phyloP scores from a whole-genome alignment of 2,329 filamentous ascomycete genomes.

The Aureobasidium sp. region DNA sequence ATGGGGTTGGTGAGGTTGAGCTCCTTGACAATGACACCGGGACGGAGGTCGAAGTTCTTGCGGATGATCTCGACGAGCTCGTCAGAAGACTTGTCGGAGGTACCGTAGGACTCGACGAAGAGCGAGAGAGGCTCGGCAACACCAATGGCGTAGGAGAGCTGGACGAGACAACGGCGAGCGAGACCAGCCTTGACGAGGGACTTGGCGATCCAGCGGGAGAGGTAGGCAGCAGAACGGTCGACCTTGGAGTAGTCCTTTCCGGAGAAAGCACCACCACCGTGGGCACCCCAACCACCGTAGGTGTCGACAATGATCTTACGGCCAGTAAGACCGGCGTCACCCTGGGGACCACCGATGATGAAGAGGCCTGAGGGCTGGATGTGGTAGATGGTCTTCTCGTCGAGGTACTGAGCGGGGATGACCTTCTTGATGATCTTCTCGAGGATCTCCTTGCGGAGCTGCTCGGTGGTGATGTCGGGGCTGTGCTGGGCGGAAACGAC shows the following conservation, averaged over 20 bases:
- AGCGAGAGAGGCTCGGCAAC: constrained; percentile 96
- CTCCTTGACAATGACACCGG: constrained; percentile 97
- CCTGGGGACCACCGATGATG: constrained; percentile 98
- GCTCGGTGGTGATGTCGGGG: constrained; percentile 79
- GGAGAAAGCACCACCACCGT: constrained; percentile 99
- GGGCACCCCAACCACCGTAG: constrained; percentile 98
- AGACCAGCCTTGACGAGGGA: constrained; percentile 86
- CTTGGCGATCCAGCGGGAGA: constrained; percentile 98
- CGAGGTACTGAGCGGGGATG: constrained; percentile 86
- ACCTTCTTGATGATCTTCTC: constrained; percentile 96
- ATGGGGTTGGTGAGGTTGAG: constrained; percentile 92
- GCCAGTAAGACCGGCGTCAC: constrained; percentile 96
- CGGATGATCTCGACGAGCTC: constrained; percentile 93
- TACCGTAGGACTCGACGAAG: constrained; percentile 97
- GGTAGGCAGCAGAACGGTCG: constrained; percentile 95
- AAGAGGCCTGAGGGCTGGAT: constrained; percentile 98
- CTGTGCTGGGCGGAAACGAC: constrained; percentile 95
- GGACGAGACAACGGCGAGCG: constrained; percentile 85
- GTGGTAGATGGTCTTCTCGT: constrained; percentile 93
- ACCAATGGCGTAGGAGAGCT: constrained; percentile 99
- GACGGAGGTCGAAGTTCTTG: constrained; percentile 94
- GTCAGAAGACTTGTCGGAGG: constrained; percentile 78
- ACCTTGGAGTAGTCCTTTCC: constrained; percentile 99
- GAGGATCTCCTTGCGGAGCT: constrained; percentile 87
- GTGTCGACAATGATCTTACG: constrained; percentile 99